Evolutionary conservation across 2,329 filamentous ascomycete genomes (phyloP), one percentile per base, ranked within the genome.

Genomic region (Cylindrodendrum hubeiense): DNA sequence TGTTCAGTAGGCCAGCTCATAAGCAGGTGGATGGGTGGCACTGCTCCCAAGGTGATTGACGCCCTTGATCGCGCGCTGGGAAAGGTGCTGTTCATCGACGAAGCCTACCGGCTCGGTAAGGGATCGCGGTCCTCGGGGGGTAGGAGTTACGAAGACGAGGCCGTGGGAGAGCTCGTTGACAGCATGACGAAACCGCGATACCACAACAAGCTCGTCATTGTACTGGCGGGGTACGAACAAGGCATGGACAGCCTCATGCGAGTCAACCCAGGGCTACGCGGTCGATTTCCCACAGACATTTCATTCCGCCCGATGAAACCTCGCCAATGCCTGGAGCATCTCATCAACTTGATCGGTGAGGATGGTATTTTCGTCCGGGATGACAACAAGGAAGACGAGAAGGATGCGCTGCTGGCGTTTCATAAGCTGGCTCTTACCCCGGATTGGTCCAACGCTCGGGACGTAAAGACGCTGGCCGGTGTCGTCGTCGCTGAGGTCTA

Each of bases 1-100:
- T 85, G 83, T 60, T 92, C 90, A 0, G 88, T 89, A 0, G 86
- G 86, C 0, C 89, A 93, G 41, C 75, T 93, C 0, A 81, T 93
- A 2, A 90, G 88, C 0, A 80, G 90, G 69, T 93, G 87, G 24
- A 66, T 91, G 0, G 90, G 90, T 0, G 88, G 91, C 0, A 92
- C 89, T 0, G 89, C 87, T 0, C 89, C 89, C 0, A 90, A 90
- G 68, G 87, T 88, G 0, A 8, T 34, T 5, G 78, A 85, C 50
- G 75, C 84, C 1, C 76, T 92, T 0, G 87, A 91, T 66, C 84
- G 82, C 39, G 86, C 84, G 0, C 80, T 91, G 0, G 90, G 90
- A 0, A 87, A 86, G 47, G 87, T 92, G 0, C 81, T 93, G 8
- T 30, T 49, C 26, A 49, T 49, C 4, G 46, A 49, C 9, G 46